These are phyloP conservation scores for Fusarium poae DNA, from an alignment of 2,329 filamentous ascomycete genomes.

Conservation along the genomic window DNA sequence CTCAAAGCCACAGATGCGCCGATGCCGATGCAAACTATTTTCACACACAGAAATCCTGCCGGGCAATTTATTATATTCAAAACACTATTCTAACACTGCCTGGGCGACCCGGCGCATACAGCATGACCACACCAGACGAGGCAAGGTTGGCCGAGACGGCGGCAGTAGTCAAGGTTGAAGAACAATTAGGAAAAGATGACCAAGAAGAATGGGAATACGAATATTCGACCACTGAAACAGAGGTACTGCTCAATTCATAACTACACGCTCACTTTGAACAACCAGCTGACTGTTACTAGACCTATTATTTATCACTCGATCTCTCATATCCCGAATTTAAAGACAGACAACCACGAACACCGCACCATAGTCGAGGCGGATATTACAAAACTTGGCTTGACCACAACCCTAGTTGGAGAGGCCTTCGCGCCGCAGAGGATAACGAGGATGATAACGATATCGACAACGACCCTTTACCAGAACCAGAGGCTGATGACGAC, in stretches of 20 bases:
- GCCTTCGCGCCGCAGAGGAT: constrained; percentile 25
- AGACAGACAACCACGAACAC: constrained; percentile 57
- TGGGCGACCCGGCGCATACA: not conserved
- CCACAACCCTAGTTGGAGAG: constrained; percentile 44
- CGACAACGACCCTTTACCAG: constrained; percentile 52
- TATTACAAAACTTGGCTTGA: constrained; percentile 62
- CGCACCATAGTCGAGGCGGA: constrained; percentile 58
- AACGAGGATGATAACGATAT: constrained; percentile 52
- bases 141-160: constrained; percentile 41
- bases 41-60: not conserved
- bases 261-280: not conserved
- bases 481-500: constrained; percentile 54
- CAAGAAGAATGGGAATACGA: constrained; percentile 77
- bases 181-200: constrained; percentile 54
- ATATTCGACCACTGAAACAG: constrained; percentile 73
- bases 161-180: constrained; percentile 49
- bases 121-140: constrained; percentile 39
- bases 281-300: constrained; percentile 57
- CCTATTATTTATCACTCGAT: constrained; percentile 73
- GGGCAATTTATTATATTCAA: not conserved
- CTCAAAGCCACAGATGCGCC: not conserved
- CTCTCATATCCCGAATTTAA: constrained; percentile 72
- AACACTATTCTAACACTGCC: not conserved
- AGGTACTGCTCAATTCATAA: constrained; percentile 56
- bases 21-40: too few relatives aligned